These are phyloP conservation scores for Fragosphaeria purpurea DNA, from an alignment of 2,329 filamentous ascomycete species.

Conservation along the genomic window DNA sequence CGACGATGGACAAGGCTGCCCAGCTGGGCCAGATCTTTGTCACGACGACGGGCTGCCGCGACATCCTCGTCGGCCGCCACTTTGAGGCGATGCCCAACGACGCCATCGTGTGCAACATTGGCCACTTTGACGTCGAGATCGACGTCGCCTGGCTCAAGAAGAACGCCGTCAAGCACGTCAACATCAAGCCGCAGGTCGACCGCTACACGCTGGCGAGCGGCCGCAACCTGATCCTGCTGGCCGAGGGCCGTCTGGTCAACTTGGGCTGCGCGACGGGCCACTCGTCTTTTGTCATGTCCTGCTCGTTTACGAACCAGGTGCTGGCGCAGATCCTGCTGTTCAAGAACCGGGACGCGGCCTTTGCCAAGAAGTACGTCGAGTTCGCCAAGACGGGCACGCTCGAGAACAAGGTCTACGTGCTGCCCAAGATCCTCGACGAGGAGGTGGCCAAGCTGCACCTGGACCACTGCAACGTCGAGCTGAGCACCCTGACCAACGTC, in stretches of 20 bases:
- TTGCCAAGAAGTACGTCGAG: conserved; percentile 90
- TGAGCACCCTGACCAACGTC: conserved; percentile 71
- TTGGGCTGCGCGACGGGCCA: conserved; percentile 97
- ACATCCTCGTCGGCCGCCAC: conserved; percentile 86
- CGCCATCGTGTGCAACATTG: conserved; percentile 99
- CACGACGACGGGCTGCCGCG: conserved; percentile 97
- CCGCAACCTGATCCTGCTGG: conserved; percentile 95
- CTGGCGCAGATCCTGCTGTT: conserved; percentile 97
- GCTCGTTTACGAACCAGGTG: conserved; percentile 99
- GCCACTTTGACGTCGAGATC: conserved; percentile 99
- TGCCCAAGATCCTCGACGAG: conserved; percentile 98
- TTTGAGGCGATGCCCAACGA: conserved; percentile 96
- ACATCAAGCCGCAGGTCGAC: conserved; percentile 99
- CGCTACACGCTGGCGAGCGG: conserved; percentile 90
- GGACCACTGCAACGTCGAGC: conserved; percentile 86
- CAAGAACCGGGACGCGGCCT: conserved; percentile 83
- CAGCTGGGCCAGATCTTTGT: conserved; percentile 91
- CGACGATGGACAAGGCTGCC: conserved; percentile 93
- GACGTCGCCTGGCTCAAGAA: conserved; percentile 99
- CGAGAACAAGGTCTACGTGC: conserved; percentile 83
- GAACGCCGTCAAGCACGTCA: conserved; percentile 85
- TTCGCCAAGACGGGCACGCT: conserved; percentile 91
- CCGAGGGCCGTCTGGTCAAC: conserved; percentile 98
- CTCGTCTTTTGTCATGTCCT: conserved; percentile 99
- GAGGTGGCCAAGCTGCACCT: conserved; percentile 94